Evolutionary conservation across 2,329 filamentous ascomycete species (phyloP), one percentile per base, ranked within the genome.

Genomic region (Colletotrichum tanaceti): DNA sequence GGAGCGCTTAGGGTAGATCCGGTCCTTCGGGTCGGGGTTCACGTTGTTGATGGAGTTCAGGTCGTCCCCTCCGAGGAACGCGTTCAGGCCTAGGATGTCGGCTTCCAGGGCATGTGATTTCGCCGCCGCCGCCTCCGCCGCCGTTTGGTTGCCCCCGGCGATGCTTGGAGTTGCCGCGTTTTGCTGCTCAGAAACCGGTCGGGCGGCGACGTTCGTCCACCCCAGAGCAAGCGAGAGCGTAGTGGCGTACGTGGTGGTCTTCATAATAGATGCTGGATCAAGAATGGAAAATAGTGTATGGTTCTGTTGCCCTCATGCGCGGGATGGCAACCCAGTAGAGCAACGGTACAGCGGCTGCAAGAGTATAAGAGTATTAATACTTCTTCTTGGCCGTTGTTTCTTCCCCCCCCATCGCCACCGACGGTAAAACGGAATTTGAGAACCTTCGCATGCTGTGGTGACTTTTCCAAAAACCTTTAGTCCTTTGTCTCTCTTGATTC

Each of bases 1-100:
- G 16, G 73, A 73, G 53, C 74, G 75, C 70, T 78, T 78, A 1
- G 79, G 82, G 47, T 79, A 84, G 18, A 81, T 68, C 18, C 50
- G 50, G 28, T 2, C 44, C 50, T 35, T 60, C 3, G 65, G 65
- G 4, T 35, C 55, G 5, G 62, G 55, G 14, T 68, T 68, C 43
- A 9, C 24, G 35, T 68, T 68, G 1, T 0, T 20, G 32, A 55
- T 57, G 4, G 62, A 68, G 38, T 68, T 55, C n/a, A 60, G 13
- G 4, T 28, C 49, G 1, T 55, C n/a, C n/a, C n/a, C 35, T 9
- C 49, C 43, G 5, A 24, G 24, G 13, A 47, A 47, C 1, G 4
- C 6, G 4, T 50, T 59, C 20, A 50, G 14, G 4, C 20, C 32
- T 22, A 50, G 32, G 9, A 18, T 18, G 10, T 60, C 43, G 14